These are phyloP conservation scores for Linum trigynum DNA, from an alignment of 345 rosid species.

Conservation along the genomic window DNA sequence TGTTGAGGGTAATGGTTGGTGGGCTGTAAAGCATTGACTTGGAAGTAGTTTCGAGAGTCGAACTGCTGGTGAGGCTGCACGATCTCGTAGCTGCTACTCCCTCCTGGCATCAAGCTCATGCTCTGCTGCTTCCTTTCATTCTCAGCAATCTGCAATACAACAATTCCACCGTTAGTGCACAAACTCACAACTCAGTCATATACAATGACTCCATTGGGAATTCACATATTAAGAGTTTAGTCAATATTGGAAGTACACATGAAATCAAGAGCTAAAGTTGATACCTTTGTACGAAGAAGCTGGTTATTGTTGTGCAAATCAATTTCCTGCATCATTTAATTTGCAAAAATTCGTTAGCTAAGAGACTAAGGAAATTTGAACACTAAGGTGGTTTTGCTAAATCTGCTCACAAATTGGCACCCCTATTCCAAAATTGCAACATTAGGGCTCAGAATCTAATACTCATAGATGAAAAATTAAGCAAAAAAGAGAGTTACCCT, in stretches of 20 bases:
- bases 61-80: slow-evolving; percentile 46
- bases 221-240: background rate
- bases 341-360: background rate
- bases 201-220: background rate
- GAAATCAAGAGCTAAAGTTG: background rate
- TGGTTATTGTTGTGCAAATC: slow-evolving; percentile 94
- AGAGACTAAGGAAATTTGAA: background rate
- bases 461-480: background rate
- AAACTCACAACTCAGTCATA: background rate
- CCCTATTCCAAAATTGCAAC: background rate
- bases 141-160: slow-evolving; percentile 54
- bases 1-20: slow-evolving; percentile 49
- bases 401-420: background rate
- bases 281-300: slow-evolving; percentile 88
- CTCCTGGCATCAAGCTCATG: slow-evolving; percentile 86
- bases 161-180: background rate
- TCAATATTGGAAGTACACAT: background rate
- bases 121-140: slow-evolving; percentile 64
- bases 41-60: slow-evolving; percentile 70
- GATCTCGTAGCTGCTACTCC: slow-evolving; percentile 38
- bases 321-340: slow-evolving; percentile 47
- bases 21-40: slow-evolving; percentile 74
- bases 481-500: slow-evolving; percentile 37
- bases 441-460: background rate
- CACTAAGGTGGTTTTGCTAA: background rate